Conservation (phyloP, 2,329 filamentous ascomycete genomes). For the Trichoderma brevicompactum region DNA sequence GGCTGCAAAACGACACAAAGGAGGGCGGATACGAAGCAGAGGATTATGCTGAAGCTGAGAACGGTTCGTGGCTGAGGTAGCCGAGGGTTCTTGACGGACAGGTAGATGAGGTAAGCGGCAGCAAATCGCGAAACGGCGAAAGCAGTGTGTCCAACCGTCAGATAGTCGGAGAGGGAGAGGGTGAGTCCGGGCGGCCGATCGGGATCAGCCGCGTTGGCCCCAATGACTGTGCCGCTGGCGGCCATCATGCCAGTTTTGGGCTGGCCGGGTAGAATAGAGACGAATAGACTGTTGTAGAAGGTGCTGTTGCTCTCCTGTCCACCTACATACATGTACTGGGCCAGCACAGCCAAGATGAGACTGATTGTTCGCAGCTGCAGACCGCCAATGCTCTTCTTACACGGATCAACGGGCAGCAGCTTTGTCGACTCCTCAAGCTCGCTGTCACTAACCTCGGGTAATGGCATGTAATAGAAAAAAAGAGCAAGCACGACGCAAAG, state of each 20-base stretch:
- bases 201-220: conserved; percentile 37
- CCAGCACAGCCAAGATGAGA: conserved; percentile 71
- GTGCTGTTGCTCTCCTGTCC: conserved; percentile 70
- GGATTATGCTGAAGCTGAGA: conserved; percentile 62
- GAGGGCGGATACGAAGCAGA: conserved; percentile 62
- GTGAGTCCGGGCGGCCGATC: conserved; percentile 51
- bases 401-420: conserved; percentile 55
- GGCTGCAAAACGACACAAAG: conserved; percentile 53
- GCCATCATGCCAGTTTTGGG: conserved; percentile 33
- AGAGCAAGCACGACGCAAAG: conserved; percentile 73
- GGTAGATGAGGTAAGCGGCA: conserved; percentile 66
- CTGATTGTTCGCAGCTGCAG: conserved; percentile 59
- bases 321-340: conserved; percentile 80
- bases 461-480: conserved; percentile 70
- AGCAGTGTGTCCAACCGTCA: conserved; percentile 71
- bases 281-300: conserved; percentile 60
- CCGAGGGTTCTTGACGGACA: conserved; percentile 52
- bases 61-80: conserved; percentile 71
- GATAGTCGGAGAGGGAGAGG: conserved; percentile 65
- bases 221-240: conserved; percentile 33
- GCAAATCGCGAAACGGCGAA: conserved; percentile 77
- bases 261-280: conserved; percentile 44
- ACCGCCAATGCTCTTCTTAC: conserved; percentile 54
- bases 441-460: conserved; percentile 63
- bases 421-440: conserved; percentile 57